Conservation (phyloP, 257 asterid species). For the Capsicum pubescens region DNA sequence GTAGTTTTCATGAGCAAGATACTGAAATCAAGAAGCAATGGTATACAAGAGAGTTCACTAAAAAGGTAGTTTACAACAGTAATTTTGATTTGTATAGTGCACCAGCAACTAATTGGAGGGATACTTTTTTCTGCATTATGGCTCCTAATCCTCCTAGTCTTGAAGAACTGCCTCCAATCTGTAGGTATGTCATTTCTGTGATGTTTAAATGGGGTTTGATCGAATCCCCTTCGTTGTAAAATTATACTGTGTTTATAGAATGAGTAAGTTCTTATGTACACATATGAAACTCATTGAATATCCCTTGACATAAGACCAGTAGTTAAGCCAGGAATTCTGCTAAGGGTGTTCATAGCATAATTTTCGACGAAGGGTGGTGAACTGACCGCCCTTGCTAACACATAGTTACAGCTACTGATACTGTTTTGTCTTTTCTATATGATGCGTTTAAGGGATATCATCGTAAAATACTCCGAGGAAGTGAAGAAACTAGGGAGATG, state of each 20-base stretch:
- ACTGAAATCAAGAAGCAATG: constrained; percentile 34
- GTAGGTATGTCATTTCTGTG: constrained; percentile 31
- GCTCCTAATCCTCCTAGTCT: constrained; percentile 42
- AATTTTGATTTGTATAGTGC: constrained; percentile 42
- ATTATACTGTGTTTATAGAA: not conserved
- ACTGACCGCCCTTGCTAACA: not conserved
- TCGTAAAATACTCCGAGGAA: constrained; percentile 27
- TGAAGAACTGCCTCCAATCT: constrained; percentile 34
- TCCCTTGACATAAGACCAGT: not conserved
- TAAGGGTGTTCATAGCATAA: not conserved
- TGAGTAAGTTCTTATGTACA: not conserved
- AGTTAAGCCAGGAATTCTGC: not conserved
- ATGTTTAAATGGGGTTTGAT: not conserved
- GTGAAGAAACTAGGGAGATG: constrained; percentile 8
- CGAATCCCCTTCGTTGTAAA: not conserved
- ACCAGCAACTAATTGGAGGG: constrained; percentile 43
- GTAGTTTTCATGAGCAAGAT: constrained; percentile 40
- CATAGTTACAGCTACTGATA: not conserved
- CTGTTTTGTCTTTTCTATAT: not conserved
- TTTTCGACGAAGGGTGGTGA: not conserved
- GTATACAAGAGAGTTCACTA: constrained; percentile 35
- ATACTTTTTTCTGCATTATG: constrained; percentile 28
- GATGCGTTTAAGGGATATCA: constrained; percentile 7
- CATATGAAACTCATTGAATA: not conserved
- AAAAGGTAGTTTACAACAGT: constrained; percentile 34